Conservation (phyloP, 257 asterid genomes). For the Nemophila menziesii region DNA sequence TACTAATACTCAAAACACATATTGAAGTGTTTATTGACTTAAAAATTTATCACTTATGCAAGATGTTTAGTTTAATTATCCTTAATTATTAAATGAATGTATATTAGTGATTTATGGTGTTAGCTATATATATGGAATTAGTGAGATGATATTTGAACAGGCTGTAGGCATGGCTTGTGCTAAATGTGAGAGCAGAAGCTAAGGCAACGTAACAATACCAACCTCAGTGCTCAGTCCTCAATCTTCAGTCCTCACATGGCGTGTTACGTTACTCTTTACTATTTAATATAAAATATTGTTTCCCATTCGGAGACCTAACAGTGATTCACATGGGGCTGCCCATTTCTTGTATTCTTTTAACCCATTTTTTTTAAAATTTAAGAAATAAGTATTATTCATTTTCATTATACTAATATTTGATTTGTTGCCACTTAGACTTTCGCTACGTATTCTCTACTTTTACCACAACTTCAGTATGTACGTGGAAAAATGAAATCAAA, state of each 20-base stretch:
- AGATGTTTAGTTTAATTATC: too few species aligned
- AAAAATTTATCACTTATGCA: too few species aligned
- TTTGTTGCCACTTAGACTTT: not conserved
- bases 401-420: not conserved
- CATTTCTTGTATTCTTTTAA: not conserved
- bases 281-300: slow-evolving; percentile 1
- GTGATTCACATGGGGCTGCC: slow-evolving; percentile 19
- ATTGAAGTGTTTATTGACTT: too few species aligned
- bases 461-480: not conserved
- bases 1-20: too few species aligned
- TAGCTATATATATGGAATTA: too few species aligned
- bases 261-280: slow-evolving; percentile 5
- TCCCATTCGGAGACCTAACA: slow-evolving; percentile 13
- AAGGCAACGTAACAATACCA: slow-evolving; percentile 5
- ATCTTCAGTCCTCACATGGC: slow-evolving; percentile 25
- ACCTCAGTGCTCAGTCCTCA: slow-evolving; percentile 24
- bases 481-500: not conserved
- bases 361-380: too few species aligned
- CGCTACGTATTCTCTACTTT: not conserved
- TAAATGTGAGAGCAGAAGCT: not conserved
- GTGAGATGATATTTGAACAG: too few species aligned
- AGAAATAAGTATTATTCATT: not conserved
- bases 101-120: too few species aligned
- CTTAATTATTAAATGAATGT: too few species aligned
- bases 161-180: slow-evolving; percentile 15